Base-by-base conservation (phyloP, 306 rosid species). In the Dalbergia oliveri region DNA sequence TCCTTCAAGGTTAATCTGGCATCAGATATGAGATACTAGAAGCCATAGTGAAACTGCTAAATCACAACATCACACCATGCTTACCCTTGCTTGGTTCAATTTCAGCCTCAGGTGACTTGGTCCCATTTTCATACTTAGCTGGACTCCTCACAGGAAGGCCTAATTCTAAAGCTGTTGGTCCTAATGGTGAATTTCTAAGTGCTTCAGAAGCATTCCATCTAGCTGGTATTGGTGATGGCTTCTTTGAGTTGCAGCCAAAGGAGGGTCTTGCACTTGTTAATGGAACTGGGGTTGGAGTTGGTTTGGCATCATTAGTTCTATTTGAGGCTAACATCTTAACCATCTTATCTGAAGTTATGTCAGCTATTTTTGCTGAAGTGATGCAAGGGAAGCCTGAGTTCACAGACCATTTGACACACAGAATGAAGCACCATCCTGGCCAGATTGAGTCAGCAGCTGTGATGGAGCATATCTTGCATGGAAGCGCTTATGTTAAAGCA, bases 251-350 rank as follows among this genome's bases (percentile, higher is more conserved):
- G 84, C 85, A 82, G 51, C 86, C 86, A 1, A 86, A 85, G 51
- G 88, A 85, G 62, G 88, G 88, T 37, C 83, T 85, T 56, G 79
- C 88, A 9, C 84, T 84, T 77, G 88, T 88, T 26, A 85, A 82
- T 83, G 91, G 91, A 26, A 88, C 91, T 23, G 84, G 88, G 4
- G 87, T 85, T 80, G 87, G 91, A 9, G 75, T 84, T 76, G 87
- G 85, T 41, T 70, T 82, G 35, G 89, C 84, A 49, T 86, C 82
- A 51, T 4, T 79, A 5, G 89, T 79, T 58, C 69, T 82, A 13
- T 86, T 82, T 61, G 84, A 82, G 35, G 86, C 86, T 37, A 85
- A 86, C 33, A 75, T 85, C 43, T 77, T 85, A 69, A 70, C 82
- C 13, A 8, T 85, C n/a, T 75, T 85, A 18, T 83, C 86, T 3